phyloP scores from a whole-genome alignment of 176 grass and related monocot genomes.

The Oryza glumipatula region DNA sequence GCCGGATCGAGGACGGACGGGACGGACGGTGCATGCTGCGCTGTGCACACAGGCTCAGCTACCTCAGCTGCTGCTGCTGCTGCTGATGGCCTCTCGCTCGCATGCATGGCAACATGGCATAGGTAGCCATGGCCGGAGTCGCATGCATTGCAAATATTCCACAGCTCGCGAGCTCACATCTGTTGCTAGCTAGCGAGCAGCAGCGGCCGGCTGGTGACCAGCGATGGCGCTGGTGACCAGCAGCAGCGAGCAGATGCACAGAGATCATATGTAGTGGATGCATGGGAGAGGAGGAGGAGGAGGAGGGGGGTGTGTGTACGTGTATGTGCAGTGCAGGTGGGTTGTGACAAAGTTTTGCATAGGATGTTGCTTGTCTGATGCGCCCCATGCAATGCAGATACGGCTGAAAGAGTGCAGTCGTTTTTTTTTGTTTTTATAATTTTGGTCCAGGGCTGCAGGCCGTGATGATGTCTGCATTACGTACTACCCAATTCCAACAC shows the following conservation, averaged over 20 bases:
- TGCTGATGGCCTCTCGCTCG: too few species aligned
- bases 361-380: conserved; percentile 51
- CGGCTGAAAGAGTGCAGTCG: conserved; percentile 41
- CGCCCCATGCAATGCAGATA: conserved; percentile 38
- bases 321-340: conserved; percentile 30
- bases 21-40: too few species aligned
- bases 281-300: conserved; percentile 3
- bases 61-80: too few species aligned
- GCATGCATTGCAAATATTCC: not conserved
- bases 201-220: not conserved
- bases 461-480: conserved; percentile 45
- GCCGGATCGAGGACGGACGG: not conserved
- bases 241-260: conserved; percentile 27
- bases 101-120: too few species aligned
- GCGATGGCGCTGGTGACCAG: conserved; percentile 13
- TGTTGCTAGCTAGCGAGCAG: conserved; percentile 14
- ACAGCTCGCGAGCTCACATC: conserved; percentile 4
- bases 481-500: conserved; percentile 19
- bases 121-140: not conserved
- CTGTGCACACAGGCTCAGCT: too few species aligned
- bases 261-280: not conserved
- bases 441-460: conserved; percentile 28
- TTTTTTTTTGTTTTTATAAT: conserved; percentile 46
- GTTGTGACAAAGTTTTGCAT: conserved; percentile 57
- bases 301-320: not conserved